These are phyloP conservation scores for Allium cepa DNA, from an alignment of 106 monocot species.

Conservation along the genomic window DNA sequence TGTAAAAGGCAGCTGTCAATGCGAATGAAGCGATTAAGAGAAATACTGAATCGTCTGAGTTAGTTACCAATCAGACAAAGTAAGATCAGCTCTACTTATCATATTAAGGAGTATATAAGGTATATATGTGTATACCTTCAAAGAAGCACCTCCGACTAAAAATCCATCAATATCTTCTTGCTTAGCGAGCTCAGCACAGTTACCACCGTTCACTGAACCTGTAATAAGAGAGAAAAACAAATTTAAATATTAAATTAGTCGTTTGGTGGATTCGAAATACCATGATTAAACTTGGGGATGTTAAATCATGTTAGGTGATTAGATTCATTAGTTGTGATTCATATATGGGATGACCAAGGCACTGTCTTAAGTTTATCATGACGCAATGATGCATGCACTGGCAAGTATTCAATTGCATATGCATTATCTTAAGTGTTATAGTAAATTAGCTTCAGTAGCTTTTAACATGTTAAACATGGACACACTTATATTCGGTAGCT, in stretches of 20 bases:
- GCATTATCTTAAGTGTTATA: no score
- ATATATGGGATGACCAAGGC: not conserved
- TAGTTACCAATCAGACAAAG: not conserved
- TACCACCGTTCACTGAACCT: slow-evolving; percentile 27
- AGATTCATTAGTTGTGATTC: not conserved
- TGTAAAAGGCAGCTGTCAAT: not conserved
- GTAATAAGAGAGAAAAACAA: not conserved
- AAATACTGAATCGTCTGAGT: not conserved
- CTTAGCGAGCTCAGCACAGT: slow-evolving; percentile 18
- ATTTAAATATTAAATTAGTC: not conserved
- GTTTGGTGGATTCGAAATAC: not conserved
- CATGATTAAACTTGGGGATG: not conserved
- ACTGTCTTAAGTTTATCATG: not conserved
- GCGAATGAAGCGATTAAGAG: not conserved
- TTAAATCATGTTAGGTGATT: not conserved
- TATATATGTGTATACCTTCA: slow-evolving; percentile 16
- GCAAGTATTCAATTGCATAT: no score
- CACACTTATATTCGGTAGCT: not conserved
- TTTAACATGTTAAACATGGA: not conserved
- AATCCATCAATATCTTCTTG: slow-evolving; percentile 32
- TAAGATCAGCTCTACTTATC: not conserved
- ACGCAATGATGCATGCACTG: not conserved
- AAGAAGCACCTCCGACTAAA: slow-evolving; percentile 26
- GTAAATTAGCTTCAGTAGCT: no score
- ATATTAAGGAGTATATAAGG: not conserved